Evolutionary conservation across 768 basidiomycete species (phyloP).

Genomic region (Amanita fuliginea): DNA sequence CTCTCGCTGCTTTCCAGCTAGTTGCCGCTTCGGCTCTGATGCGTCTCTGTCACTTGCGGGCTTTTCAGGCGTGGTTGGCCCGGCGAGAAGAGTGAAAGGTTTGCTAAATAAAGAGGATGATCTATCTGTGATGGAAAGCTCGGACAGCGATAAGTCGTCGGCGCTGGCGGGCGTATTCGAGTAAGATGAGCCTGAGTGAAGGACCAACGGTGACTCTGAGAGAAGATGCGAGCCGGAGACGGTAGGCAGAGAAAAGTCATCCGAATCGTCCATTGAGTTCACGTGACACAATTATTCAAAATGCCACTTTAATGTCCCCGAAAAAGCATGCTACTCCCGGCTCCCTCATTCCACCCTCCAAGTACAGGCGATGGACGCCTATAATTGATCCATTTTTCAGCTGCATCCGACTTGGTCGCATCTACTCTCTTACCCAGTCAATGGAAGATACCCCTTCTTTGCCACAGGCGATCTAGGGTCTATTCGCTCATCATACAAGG

Average conservation of each 20-base stretch:
- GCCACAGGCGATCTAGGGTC: constrained; percentile 10
- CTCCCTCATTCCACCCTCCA: not conserved
- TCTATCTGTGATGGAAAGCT: constrained; percentile 35
- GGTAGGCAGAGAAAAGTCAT: constrained; percentile 1
- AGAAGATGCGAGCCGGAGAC: constrained; percentile 20
- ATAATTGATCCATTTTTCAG: not conserved
- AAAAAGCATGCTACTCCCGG: constrained; percentile 1
- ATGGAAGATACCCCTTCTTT: not conserved
- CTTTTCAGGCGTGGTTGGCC: constrained; percentile 7
- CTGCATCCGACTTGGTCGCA: not conserved
- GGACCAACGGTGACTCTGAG: constrained; percentile 28
- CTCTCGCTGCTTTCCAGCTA: constrained; percentile 26
- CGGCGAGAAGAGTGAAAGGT: constrained; percentile 20
- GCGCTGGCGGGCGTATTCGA: constrained; percentile 18
- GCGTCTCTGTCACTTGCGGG: too few species aligned
- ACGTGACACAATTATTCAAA: not conserved
- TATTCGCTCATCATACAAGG: not conserved
- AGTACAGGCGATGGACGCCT: constrained; percentile 10
- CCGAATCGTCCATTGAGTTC: not conserved
- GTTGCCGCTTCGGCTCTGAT: not conserved
- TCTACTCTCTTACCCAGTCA: not conserved
- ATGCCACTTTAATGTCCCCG: not conserved
- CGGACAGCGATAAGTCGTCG: constrained; percentile 46
- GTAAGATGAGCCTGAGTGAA: constrained; percentile 6
- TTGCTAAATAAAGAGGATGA: constrained; percentile 9